Base-by-base conservation (phyloP, 495 filamentous ascomycete species). In the Staphylotrichum longicolle region DNA sequence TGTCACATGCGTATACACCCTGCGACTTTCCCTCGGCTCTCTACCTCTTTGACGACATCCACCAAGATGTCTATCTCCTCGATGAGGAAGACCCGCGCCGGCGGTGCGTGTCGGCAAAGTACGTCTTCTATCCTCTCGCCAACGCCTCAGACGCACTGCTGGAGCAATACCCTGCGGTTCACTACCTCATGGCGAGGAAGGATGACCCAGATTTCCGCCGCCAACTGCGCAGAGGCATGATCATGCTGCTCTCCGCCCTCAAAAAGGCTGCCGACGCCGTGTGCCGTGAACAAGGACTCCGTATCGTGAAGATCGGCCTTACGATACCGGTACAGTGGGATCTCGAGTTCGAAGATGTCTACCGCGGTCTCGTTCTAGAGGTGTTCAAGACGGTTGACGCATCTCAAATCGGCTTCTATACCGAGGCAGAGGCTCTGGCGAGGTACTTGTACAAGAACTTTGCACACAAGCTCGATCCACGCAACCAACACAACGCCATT, bases 291-390 rank as follows among this genome's bases (percentile, higher is more conserved):
- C 47, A 33, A 1, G 47, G 47, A 3, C 27, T 49, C 47, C 47
- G 47, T 27, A 49, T 49, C 10, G 47, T 49, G 20, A 49, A 12
- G 47, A 49, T 49, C 27, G 47, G 47, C 47, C 47, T 49, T 33
- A 49, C 47, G 4, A 49, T 49, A 33, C 47, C 47, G 27, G 47
- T 49, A 12, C 47, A 49, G 10, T 49, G 47, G 47, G 47, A 8
- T 4, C 47, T 49, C 47, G 47, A 32, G 27, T 49, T 49, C 12
- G 47, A 49, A 27, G 47, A 33, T 5, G 27, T 49, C 27, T 49
- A 49, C 47, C 27, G 47, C 4, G 37, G 6, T 10, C 37, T 39
- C 10, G 37, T 39, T 10, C 37, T 39, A 1, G 37, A 39, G 10
- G 37, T 11, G 8, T 5, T 49, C 32, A 8, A 33, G 1, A 49